Evolutionary conservation across 2,329 filamentous ascomycete species (phyloP).

Genomic region (Dothistroma septosporum): DNA sequence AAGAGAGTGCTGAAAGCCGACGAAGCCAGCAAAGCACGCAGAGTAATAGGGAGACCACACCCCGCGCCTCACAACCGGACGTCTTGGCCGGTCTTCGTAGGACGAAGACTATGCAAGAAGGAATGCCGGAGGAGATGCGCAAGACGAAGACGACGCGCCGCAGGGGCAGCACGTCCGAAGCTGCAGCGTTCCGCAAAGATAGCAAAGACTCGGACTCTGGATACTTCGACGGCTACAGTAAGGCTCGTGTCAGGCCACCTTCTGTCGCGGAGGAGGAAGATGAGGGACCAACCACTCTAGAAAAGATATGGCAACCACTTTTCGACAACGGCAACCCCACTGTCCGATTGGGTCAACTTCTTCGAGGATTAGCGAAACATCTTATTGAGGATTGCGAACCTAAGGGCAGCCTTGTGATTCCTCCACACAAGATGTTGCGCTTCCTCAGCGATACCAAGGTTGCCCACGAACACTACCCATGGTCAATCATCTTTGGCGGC

Average conservation of each 20-base stretch:
- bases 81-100: conserved; percentile 9
- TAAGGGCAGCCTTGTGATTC: conserved; percentile 64
- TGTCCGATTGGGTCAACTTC: conserved; percentile 62
- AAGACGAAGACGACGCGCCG: conserved; percentile 9
- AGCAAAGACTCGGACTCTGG: conserved; percentile 17
- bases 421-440: conserved; percentile 68
- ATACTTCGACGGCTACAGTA: conserved; percentile 4
- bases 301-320: conserved; percentile 71
- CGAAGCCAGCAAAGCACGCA: conserved; percentile 19
- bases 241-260: conserved; percentile 8
- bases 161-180: conserved; percentile 17
- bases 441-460: conserved; percentile 68
- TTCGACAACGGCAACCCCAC: conserved; percentile 69
- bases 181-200: conserved; percentile 12
- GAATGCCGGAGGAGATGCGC: conserved; percentile 5
- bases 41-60: conserved; percentile 21
- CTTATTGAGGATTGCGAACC: conserved; percentile 68
- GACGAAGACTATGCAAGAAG: conserved; percentile 17
- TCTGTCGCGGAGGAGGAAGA: conserved; percentile 12
- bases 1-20: conserved; percentile 16
- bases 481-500: conserved; percentile 48
- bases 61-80: conserved; percentile 19
- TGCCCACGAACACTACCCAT: conserved; percentile 63
- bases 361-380: conserved; percentile 69
- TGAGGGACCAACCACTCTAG: conserved; percentile 56